Percentiles rank a stretch among this genome's conserved stretches.
phyloP scores from a whole-genome alignment of 768 basidiomycete genomes.

The Tephrocybe sp. region DNA sequence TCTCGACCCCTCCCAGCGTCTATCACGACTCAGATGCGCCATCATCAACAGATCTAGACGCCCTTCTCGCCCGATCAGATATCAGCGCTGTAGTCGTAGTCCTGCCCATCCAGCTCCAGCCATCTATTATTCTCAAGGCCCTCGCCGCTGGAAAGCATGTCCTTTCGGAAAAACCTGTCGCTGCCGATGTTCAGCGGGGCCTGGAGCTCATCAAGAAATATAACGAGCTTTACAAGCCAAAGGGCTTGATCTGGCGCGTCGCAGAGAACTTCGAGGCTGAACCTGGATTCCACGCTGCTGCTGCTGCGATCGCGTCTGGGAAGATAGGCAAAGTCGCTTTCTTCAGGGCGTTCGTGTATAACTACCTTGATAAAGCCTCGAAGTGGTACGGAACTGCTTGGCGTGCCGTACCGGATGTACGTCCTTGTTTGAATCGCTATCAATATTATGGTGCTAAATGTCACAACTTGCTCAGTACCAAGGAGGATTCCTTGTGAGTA shows the following conservation, averaged over 20 bases:
- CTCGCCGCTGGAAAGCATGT: slow-evolving; percentile 83
- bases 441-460: too few relatives aligned
- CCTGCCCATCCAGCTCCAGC: slow-evolving; percentile 76
- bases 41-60: slow-evolving; percentile 45
- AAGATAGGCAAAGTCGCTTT: slow-evolving; percentile 71
- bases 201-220: slow-evolving; percentile 65
- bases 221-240: slow-evolving; percentile 58
- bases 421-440: slow-evolving; percentile 22
- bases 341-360: slow-evolving; percentile 57
- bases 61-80: slow-evolving; percentile 64
- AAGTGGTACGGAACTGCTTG: slow-evolving; percentile 84
- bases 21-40: slow-evolving; percentile 52
- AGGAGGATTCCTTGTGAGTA: slow-evolving; percentile 76
- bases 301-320: slow-evolving; percentile 48
- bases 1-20: slow-evolving; percentile 40
- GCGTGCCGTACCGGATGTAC: slow-evolving; percentile 77
- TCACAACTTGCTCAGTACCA: slow-evolving; percentile 49
- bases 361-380: slow-evolving; percentile 54
- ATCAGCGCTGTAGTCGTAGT: slow-evolving; percentile 72
- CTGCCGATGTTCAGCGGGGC: slow-evolving; percentile 63
- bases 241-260: slow-evolving; percentile 74
- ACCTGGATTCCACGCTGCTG: slow-evolving; percentile 50
- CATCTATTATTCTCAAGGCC: slow-evolving; percentile 59
- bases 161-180: slow-evolving; percentile 85
- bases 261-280: slow-evolving; percentile 79